A percentile compares a stretch with the other conserved stretches of the same genome.
Conservation (phyloP, 202 grass and related monocot species). For the Zoysia matrella region DNA sequence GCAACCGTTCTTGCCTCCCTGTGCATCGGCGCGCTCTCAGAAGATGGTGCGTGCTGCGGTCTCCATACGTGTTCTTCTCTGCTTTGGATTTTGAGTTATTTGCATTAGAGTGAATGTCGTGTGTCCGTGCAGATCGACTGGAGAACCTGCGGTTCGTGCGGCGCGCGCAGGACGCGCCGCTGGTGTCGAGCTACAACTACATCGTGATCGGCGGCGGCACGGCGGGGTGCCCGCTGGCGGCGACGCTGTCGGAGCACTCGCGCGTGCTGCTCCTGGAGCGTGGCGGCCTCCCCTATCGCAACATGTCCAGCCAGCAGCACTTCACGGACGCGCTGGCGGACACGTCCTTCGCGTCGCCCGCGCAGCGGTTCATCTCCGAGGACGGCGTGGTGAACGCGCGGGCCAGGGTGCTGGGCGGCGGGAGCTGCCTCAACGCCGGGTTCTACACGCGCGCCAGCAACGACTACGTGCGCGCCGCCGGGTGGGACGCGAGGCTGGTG, state of each 20-base stretch:
- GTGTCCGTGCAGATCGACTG: constrained; percentile 39
- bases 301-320: constrained; percentile 70
- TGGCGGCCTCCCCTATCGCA: constrained; percentile 66
- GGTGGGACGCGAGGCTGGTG: constrained; percentile 77
- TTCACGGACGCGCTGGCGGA: constrained; percentile 76
- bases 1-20: constrained; percentile 16
- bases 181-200: constrained; percentile 76
- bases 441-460: constrained; percentile 88
- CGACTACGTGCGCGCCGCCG: constrained; percentile 66
- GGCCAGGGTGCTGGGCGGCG: constrained; percentile 73
- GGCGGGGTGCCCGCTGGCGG: constrained; percentile 71
- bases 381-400: constrained; percentile 58
- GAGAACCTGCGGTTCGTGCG: constrained; percentile 65
- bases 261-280: constrained; percentile 80
- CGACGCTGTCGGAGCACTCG: constrained; percentile 75
- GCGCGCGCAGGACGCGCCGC: constrained; percentile 60
- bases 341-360: constrained; percentile 51
- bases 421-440: constrained; percentile 87
- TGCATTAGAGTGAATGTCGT: not conserved
- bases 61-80: not conserved
- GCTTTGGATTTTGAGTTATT: not conserved
- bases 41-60: constrained; percentile 39
- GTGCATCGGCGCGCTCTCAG: constrained; percentile 30
- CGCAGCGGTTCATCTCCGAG: constrained; percentile 61
- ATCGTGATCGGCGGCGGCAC: constrained; percentile 87